Conservation (phyloP, 2,329 filamentous ascomycete species). For the Fusarium haematococcum region DNA sequence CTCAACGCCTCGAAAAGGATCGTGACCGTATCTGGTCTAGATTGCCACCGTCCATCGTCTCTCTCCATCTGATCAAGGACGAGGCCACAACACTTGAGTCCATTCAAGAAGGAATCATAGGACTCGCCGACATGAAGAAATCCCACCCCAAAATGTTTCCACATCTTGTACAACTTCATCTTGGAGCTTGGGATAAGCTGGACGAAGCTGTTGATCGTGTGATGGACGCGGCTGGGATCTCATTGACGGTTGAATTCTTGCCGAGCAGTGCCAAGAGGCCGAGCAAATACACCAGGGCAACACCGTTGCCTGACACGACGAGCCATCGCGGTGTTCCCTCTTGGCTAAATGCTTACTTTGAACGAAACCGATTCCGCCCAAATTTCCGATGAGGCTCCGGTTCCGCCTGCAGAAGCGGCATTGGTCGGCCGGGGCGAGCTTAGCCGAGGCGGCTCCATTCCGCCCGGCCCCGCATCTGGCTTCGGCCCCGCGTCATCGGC, state of each 20-base stretch:
- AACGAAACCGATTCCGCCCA: background rate
- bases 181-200: background rate
- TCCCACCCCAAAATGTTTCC: background rate
- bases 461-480: constrained; percentile 12
- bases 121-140: background rate
- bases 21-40: background rate
- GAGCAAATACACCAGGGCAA: background rate
- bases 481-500: constrained; percentile 23
- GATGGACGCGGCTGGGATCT: background rate
- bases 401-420: background rate
- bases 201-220: background rate
- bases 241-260: background rate
- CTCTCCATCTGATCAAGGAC: background rate
- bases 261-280: background rate
- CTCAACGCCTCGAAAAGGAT: background rate
- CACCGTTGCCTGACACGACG: no score
- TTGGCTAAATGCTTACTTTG: background rate
- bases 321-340: no score
- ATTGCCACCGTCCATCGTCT: background rate
- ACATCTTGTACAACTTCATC: background rate
- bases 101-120: background rate
- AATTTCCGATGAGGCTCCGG: background rate
- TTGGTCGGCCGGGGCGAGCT: background rate
- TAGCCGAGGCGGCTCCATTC: constrained; percentile 13
- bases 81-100: background rate